Evolutionary conservation across 495 filamentous ascomycete genomes (phyloP).

Genomic region (Penicillium nucicola): DNA sequence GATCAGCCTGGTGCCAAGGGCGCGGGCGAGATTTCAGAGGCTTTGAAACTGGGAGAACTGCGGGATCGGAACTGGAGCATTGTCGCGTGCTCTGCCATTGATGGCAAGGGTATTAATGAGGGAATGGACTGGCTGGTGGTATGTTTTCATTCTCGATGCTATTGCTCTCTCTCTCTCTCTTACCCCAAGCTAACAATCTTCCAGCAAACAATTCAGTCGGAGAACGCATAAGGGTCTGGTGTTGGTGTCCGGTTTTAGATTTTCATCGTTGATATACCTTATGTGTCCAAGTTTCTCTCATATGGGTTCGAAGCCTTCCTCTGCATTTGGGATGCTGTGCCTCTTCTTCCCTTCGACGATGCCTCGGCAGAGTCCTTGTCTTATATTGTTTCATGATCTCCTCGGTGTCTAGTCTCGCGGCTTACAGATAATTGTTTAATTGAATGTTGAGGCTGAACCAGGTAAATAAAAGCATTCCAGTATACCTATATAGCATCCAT

Average conservation of each 20-base stretch:
- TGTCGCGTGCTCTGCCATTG: conserved; percentile 93
- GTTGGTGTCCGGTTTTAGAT: conserved; percentile 36
- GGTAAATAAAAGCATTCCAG: background rate
- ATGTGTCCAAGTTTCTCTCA: conserved; percentile 9
- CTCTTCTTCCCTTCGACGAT: conserved; percentile 26
- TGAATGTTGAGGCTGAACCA: conserved; percentile 15
- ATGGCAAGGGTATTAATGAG: conserved; percentile 88
- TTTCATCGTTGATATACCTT: conserved; percentile 36
- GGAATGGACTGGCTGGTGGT: conserved; percentile 99
- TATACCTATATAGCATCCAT: background rate
- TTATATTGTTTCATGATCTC: conserved; percentile 39
- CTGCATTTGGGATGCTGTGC: conserved; percentile 21
- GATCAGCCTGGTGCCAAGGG: conserved; percentile 97
- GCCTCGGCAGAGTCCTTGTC: conserved; percentile 30
- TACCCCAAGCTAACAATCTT: conserved; percentile 6
- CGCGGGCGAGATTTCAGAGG: conserved; percentile 93
- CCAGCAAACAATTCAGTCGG: conserved; percentile 48
- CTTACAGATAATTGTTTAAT: conserved; percentile 42
- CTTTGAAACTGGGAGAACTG: conserved; percentile 80
- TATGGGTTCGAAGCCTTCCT: conserved; percentile 15
- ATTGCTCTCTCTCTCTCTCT: too few species aligned
- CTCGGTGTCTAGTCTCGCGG: conserved; percentile 17
- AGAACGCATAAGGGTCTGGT: conserved; percentile 42
- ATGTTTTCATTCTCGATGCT: conserved; percentile 34
- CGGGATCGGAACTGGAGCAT: conserved; percentile 99